A percentile compares a stretch with the other conserved stretches of the same genome.
These are phyloP conservation scores for Citrus maxima DNA, from an alignment of 345 rosid genomes.

Conservation along the genomic window DNA sequence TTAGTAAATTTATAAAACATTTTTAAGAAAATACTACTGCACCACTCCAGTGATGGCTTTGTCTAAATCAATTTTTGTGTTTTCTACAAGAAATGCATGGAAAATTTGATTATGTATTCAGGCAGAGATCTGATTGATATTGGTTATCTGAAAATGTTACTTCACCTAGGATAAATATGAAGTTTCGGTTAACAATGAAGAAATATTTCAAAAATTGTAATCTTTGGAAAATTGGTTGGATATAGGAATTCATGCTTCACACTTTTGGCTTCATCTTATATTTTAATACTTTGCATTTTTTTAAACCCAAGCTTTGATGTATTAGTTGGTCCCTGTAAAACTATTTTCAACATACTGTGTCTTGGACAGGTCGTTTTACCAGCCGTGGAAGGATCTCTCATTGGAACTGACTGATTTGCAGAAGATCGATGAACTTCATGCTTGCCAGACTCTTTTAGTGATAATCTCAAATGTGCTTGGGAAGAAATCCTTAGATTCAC, in stretches of 20 bases:
- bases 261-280: background rate
- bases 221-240: background rate
- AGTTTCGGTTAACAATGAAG: background rate
- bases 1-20: background rate
- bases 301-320: background rate
- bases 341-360: background rate
- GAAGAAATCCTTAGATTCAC: constrained; percentile 32
- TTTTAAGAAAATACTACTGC: background rate
- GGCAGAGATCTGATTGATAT: background rate
- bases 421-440: constrained; percentile 58
- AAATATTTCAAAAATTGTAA: background rate
- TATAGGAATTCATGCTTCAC: background rate
- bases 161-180: background rate
- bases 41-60: background rate
- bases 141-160: background rate
- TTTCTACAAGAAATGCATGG: background rate
- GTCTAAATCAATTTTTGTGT: background rate
- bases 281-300: background rate
- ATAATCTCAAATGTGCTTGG: constrained; percentile 41
- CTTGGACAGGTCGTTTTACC: constrained; percentile 63
- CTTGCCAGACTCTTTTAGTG: constrained; percentile 54
- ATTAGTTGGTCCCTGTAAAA: background rate
- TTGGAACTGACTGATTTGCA: constrained; percentile 35
- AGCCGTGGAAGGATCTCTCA: constrained; percentile 61
- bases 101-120: background rate